A percentile compares a stretch with the other conserved stretches of the same genome.
Conservation (phyloP, 1,284 basidiomycete species). For the Exobasidium rhododendri region DNA sequence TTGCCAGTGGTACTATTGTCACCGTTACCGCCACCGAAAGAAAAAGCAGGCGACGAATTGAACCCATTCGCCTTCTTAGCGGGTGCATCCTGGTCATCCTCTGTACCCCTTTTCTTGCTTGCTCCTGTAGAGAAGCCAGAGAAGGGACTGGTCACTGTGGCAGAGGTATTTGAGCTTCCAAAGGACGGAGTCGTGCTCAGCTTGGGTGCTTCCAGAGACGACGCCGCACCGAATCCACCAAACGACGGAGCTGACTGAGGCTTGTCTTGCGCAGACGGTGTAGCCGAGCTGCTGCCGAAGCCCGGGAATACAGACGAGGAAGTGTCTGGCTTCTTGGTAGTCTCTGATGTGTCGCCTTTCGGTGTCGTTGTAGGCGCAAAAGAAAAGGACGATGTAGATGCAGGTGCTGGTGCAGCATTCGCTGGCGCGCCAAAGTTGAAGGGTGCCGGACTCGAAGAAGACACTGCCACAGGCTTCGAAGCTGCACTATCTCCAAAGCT, state of each 20-base stretch:
- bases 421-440: conserved; percentile 33
- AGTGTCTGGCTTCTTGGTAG: neutral
- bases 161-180: neutral
- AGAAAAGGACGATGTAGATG: conserved; percentile 31
- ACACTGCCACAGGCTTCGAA: neutral
- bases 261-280: neutral
- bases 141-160: neutral
- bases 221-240: neutral
- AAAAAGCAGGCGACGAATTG: neutral
- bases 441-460: neutral
- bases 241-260: neutral
- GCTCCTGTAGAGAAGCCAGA: neutral
- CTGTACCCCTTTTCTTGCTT: neutral
- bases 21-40: neutral
- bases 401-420: conserved; percentile 20
- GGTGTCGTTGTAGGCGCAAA: neutral
- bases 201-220: neutral
- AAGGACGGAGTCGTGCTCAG: neutral
- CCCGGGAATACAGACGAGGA: neutral
- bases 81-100: neutral
- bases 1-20: neutral
- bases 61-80: neutral
- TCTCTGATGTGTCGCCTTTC: neutral
- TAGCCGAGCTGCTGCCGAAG: conserved; percentile 22
- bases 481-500: neutral